Percentiles rank a stretch among this genome's conserved stretches.
Evolutionary conservation across 257 asterid species (phyloP).

Genomic region (Solanum sitiens): DNA sequence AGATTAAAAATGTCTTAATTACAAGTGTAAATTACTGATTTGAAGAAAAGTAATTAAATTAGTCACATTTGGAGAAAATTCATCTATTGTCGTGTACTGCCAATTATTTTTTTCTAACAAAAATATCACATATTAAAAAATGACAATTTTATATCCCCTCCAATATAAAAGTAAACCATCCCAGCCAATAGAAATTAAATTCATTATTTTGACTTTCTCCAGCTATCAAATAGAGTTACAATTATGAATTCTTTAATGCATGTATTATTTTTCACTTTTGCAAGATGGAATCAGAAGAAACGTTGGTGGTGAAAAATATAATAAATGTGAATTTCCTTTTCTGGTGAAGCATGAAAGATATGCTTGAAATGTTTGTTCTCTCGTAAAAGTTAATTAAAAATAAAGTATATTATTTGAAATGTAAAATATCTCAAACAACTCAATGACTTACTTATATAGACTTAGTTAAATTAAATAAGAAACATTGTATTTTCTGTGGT

Average conservation of each 20-base stretch:
- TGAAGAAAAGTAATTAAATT: neutral
- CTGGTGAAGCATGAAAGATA: neutral
- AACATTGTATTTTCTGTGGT: neutral
- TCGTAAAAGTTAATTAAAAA: no score
- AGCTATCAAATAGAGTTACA: neutral
- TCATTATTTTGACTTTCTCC: neutral
- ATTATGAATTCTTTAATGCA: neutral
- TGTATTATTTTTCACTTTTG: neutral
- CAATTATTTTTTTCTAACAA: neutral
- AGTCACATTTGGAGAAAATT: neutral
- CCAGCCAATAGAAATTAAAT: neutral
- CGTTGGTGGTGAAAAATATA: neutral
- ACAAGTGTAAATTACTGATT: neutral
- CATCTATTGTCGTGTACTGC: neutral
- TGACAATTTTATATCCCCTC: neutral
- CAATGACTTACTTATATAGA: neutral
- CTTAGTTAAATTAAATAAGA: neutral
- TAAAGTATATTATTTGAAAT: neutral
- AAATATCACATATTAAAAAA: neutral
- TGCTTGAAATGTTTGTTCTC: neutral
- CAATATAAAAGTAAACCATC: neutral
- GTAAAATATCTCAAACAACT: neutral
- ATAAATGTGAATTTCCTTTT: neutral
- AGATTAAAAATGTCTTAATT: neutral
- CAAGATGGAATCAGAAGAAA: neutral